Evolutionary conservation across 2,329 filamentous ascomycete species (phyloP).

Genomic region (Trichophaea hybrida): DNA sequence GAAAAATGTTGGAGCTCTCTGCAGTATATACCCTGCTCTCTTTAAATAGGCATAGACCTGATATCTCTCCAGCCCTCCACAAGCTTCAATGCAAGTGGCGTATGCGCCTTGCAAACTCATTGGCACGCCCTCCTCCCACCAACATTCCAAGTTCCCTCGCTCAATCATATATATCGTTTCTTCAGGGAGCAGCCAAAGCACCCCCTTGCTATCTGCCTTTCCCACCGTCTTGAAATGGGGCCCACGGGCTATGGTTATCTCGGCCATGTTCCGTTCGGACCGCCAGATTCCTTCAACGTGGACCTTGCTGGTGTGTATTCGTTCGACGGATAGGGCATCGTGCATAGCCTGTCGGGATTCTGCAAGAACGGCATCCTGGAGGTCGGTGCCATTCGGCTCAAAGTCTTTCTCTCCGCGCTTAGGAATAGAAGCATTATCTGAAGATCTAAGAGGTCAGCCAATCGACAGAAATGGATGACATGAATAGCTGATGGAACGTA

Average conservation of each 20-base stretch:
- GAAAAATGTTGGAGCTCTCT: constrained; percentile 44
- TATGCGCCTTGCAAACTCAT: constrained; percentile 88
- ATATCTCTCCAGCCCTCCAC: constrained; percentile 56
- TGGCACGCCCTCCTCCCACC: constrained; percentile 47
- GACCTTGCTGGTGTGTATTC: constrained; percentile 22
- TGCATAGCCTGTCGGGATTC: constrained; percentile 79
- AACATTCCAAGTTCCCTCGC: constrained; percentile 70
- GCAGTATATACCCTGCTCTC: constrained; percentile 65
- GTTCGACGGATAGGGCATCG: constrained; percentile 49
- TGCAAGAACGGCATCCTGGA: constrained; percentile 64
- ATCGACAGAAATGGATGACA: not conserved
- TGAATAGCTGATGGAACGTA: constrained; percentile 22
- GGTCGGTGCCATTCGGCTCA: constrained; percentile 74
- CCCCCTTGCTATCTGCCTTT: constrained; percentile 47
- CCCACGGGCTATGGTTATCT: constrained; percentile 57
- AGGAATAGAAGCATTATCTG: constrained; percentile 44
- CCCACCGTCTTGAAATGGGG: constrained; percentile 66
- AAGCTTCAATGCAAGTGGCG: constrained; percentile 34
- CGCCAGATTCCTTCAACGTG: constrained; percentile 33
- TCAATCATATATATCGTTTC: constrained; percentile 84
- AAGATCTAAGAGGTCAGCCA: not conserved
- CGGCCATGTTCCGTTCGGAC: constrained; percentile 43
- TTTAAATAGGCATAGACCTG: constrained; percentile 78
- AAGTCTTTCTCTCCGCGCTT: constrained; percentile 96
- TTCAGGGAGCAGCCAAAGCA: constrained; percentile 75